phyloP scores from a whole-genome alignment of 345 rosid species.

The Erodium maritimum region DNA sequence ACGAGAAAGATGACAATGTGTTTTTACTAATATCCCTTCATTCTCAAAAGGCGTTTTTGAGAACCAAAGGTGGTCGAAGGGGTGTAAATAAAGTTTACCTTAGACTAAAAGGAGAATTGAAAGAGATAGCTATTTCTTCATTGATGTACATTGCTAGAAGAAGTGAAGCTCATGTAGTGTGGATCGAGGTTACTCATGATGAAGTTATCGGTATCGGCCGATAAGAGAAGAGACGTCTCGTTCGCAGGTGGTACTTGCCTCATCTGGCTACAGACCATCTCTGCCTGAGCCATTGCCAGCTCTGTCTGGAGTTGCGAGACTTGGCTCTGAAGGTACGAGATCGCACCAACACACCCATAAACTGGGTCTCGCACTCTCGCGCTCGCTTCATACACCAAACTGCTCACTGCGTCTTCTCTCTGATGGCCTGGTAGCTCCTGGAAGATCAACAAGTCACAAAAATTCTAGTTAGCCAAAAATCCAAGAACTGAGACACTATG shows the following conservation, averaged over 20 bases:
- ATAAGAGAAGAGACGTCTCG: slow-evolving; percentile 32
- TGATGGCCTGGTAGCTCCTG: slow-evolving; percentile 74
- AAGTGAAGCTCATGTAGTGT: slow-evolving; percentile 40
- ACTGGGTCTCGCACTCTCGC: slow-evolving; percentile 80
- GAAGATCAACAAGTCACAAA: background rate
- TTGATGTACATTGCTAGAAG: slow-evolving; percentile 47
- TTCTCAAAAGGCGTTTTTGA: too few species aligned
- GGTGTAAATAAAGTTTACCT: too few species aligned
- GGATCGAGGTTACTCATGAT: slow-evolving; percentile 12
- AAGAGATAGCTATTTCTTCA: too few species aligned
- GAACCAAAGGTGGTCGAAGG: too few species aligned
- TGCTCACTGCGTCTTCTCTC: slow-evolving; percentile 73
- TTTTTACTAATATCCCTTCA: too few species aligned
- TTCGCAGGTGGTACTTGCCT: slow-evolving; percentile 34
- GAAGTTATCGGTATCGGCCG: slow-evolving; percentile 14
- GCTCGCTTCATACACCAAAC: slow-evolving; percentile 72
- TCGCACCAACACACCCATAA: slow-evolving; percentile 77
- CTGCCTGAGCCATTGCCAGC: slow-evolving; percentile 72
- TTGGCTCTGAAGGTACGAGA: slow-evolving; percentile 65
- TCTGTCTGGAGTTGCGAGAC: slow-evolving; percentile 72
- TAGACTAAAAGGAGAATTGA: too few species aligned
- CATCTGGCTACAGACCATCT: slow-evolving; percentile 73
- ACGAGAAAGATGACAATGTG: too few species aligned
- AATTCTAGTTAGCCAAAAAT: too few species aligned
- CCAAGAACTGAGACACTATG: too few species aligned